A percentile compares a stretch with the other conserved stretches of the same genome.
These are phyloP conservation scores for Truncatella angustata DNA, from an alignment of 2,329 filamentous ascomycete species.

Conservation along the genomic window DNA sequence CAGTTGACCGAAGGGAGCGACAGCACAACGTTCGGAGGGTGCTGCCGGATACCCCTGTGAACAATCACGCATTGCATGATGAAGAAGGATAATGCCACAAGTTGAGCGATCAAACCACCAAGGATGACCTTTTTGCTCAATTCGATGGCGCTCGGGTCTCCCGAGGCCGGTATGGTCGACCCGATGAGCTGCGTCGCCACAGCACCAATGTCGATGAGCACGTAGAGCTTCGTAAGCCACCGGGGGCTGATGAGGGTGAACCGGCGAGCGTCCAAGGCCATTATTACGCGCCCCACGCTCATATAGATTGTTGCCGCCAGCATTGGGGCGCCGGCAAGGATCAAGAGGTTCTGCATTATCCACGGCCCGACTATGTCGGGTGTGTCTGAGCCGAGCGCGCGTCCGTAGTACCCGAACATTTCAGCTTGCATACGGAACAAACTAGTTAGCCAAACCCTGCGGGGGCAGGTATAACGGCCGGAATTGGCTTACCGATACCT, in stretches of 20 bases:
- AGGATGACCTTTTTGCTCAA: slow-evolving; percentile 43
- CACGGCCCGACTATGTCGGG: slow-evolving; percentile 14
- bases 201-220: slow-evolving; percentile 42
- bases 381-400: slow-evolving; percentile 17
- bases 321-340: slow-evolving; percentile 19
- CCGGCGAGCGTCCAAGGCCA: slow-evolving; percentile 18
- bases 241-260: slow-evolving; percentile 12
- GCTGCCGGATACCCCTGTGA: slow-evolving; percentile 27
- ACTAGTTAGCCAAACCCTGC: too few relatives aligned
- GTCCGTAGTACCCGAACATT: slow-evolving; percentile 21
- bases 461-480: too few relatives aligned
- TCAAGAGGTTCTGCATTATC: slow-evolving; percentile 21
- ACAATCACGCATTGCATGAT: slow-evolving; percentile 40
- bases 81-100: slow-evolving; percentile 50
- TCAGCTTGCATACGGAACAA: too few relatives aligned
- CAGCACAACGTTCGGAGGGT: background rate
- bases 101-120: slow-evolving; percentile 47
- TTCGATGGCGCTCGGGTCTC: slow-evolving; percentile 23
- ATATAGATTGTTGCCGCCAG: slow-evolving; percentile 38
- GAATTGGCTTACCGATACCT: slow-evolving; percentile 13
- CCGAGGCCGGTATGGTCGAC: slow-evolving; percentile 26
- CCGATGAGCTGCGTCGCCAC: slow-evolving; percentile 41
- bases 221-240: slow-evolving; percentile 46
- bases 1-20: slow-evolving; percentile 9
- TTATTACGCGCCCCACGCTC: slow-evolving; percentile 32